These are phyloP conservation scores for Dryadomyces sulphureus DNA, from an alignment of 2,329 filamentous ascomycete genomes.

Conservation along the genomic window DNA sequence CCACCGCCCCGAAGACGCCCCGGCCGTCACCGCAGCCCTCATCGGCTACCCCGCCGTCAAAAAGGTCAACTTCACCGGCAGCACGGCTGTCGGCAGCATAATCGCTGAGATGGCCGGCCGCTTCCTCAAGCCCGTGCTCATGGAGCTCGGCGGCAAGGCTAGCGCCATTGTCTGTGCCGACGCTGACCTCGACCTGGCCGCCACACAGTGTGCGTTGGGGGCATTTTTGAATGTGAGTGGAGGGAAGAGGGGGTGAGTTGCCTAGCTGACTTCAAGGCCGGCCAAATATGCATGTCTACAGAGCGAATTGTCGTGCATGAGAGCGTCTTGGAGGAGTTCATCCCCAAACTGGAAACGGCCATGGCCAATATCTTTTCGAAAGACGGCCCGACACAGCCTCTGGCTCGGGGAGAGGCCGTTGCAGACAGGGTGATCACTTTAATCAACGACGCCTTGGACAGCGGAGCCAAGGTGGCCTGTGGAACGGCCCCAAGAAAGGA, in stretches of 20 bases:
- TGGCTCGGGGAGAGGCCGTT: constrained; percentile 49
- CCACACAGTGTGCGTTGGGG: constrained; percentile 50
- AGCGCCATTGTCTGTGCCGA: constrained; percentile 67
- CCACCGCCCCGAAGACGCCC: constrained; percentile 48
- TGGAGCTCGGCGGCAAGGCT: constrained; percentile 76
- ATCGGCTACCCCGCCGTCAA: constrained; percentile 53
- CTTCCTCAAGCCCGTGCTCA: constrained; percentile 61
- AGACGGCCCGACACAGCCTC: constrained; percentile 48
- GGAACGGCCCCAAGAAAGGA: constrained; percentile 21
- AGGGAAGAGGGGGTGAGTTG: not conserved
- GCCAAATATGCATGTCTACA: constrained; percentile 78
- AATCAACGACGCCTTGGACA: constrained; percentile 49
- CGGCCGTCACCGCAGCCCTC: constrained; percentile 49
- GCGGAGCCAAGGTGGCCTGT: constrained; percentile 41
- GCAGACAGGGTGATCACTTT: constrained; percentile 51
- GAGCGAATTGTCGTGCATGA: constrained; percentile 54
- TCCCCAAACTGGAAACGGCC: constrained; percentile 23
- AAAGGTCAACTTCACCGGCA: constrained; percentile 81
- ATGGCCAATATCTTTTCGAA: constrained; percentile 32
- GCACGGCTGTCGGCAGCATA: constrained; percentile 57
- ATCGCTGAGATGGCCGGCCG: constrained; percentile 56
- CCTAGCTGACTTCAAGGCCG: constrained; percentile 31
- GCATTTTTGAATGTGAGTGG: constrained; percentile 36
- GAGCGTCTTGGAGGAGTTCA: constrained; percentile 30
- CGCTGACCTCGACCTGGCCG: constrained; percentile 60